Evolutionary conservation across 305 asterid genomes (phyloP), one percentile per base, ranked within the genome.

Genomic region (Fraxinus baroniana): DNA sequence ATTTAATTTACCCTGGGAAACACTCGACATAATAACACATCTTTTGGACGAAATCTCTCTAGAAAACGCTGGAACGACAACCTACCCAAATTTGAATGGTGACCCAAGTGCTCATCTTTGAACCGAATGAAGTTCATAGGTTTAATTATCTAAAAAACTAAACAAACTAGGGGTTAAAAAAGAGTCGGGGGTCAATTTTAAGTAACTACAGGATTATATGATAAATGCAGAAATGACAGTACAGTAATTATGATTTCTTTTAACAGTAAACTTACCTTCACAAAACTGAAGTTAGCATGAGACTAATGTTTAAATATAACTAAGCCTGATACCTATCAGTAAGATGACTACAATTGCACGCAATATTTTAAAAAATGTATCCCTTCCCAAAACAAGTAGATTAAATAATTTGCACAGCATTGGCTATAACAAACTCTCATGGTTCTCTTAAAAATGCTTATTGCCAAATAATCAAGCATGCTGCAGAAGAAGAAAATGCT

Each of bases 381-480:
- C 72, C 72, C 35, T 20, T 64, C 13, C 30, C n/a, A 64, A 17
- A 9, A 24, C 72, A 24, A 24, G 15, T 9, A 3, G 6, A 64
- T 64, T 22, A 64, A 24, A 52, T 17, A 52, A 52, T 52, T n/a
- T 17, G 24, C 64, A 52, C 22, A n/a, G 64, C 64, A 52, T 52
- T 52, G 22, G 64, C 24, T 52, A 52, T 52, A 52, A 52, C 20
- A 17, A 17, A n/a, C 20, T 52, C 64, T n/a, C 64, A 52, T 4
- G 64, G 64, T 52, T 17, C 24, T 17, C 64, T 52, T 52, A 52
- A 52, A 52, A 10, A 24, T 24, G 35, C 17, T 26, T 10, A 26
- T 26, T 66, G 64, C 49, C 32, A 83, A 76, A 52, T 5, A 62
- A 79, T 35, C 30, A 57, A 81, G 33, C 30, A 78, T n/a, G 7